Conservation (phyloP, 306 rosid genomes). For the Crotalaria pallida region DNA sequence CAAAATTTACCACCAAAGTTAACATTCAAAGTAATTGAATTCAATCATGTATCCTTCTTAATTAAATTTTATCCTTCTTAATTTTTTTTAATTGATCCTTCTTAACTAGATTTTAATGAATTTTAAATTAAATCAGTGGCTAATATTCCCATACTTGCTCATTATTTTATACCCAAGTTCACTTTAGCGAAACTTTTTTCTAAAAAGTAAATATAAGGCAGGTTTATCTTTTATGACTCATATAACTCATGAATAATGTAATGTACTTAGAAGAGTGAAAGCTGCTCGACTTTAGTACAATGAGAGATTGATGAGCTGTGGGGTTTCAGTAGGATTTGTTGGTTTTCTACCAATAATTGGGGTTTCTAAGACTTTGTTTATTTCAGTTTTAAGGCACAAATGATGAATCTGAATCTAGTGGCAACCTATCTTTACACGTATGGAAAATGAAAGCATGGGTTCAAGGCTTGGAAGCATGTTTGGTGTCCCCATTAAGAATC, state of each 20-base stretch:
- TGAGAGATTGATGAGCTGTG: slow-evolving; percentile 2
- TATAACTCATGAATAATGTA: not conserved
- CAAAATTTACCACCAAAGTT: no score
- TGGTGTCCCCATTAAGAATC: slow-evolving; percentile 46
- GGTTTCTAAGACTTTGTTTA: slow-evolving; percentile 22
- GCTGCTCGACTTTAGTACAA: slow-evolving; percentile 5
- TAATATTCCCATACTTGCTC: no score
- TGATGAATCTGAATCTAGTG: slow-evolving; percentile 51
- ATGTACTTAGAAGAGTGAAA: not conserved
- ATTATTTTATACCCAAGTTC: no score
- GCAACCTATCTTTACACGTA: slow-evolving; percentile 57
- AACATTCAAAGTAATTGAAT: no score
- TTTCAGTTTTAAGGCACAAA: slow-evolving; percentile 38
- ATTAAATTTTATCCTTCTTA: no score
- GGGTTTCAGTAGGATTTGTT: slow-evolving; percentile 5
- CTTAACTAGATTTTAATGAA: no score
- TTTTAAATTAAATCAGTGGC: no score
- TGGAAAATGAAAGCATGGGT: slow-evolving; percentile 37
- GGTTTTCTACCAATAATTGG: slow-evolving; percentile 49
- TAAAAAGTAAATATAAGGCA: no score
- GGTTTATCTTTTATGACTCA: not conserved
- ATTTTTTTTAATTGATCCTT: no score
- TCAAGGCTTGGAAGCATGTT: slow-evolving; percentile 41
- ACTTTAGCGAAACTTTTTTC: no score
- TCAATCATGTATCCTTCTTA: no score